These are phyloP conservation scores for Calycina herbarum DNA, from an alignment of 2,329 filamentous ascomycete genomes.

Conservation along the genomic window DNA sequence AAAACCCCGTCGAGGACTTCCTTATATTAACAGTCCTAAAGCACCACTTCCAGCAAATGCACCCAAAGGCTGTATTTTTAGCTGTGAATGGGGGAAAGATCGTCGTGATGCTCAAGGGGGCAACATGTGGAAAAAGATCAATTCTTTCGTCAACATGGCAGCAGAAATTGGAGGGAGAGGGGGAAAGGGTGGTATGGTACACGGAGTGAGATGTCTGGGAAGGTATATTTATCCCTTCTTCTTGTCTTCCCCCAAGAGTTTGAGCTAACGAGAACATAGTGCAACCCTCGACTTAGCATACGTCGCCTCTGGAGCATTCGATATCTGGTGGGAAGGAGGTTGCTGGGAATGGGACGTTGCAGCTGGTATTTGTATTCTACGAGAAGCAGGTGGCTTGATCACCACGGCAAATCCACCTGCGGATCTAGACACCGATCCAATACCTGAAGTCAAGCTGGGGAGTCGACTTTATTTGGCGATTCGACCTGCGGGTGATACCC, in stretches of 20 bases:
- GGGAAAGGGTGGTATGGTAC: slow-evolving; percentile 76
- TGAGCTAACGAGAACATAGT: slow-evolving; percentile 40
- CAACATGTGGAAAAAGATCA: slow-evolving; percentile 70
- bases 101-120: slow-evolving; percentile 64
- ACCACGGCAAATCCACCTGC: slow-evolving; percentile 72
- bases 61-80: slow-evolving; percentile 69
- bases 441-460: slow-evolving; percentile 62
- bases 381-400: slow-evolving; percentile 72
- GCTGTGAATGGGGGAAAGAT: slow-evolving; percentile 81
- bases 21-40: slow-evolving; percentile 61
- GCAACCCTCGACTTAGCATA: slow-evolving; percentile 75
- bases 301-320: slow-evolving; percentile 71
- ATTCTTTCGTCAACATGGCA: slow-evolving; percentile 76
- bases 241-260: background rate
- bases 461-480: slow-evolving; percentile 72
- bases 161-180: slow-evolving; percentile 60
- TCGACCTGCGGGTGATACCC: slow-evolving; percentile 63
- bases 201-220: slow-evolving; percentile 71
- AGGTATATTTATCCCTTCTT: slow-evolving; percentile 40
- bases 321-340: slow-evolving; percentile 82
- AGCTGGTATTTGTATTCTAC: slow-evolving; percentile 70
- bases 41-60: slow-evolving; percentile 63
- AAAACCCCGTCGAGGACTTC: slow-evolving; percentile 59
- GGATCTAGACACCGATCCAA: slow-evolving; percentile 53
- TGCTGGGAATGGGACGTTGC: slow-evolving; percentile 85